These are phyloP conservation scores for Mucor sp. DNA, from an alignment of 371 early-diverging fungal genomes.

Conservation along the genomic window DNA sequence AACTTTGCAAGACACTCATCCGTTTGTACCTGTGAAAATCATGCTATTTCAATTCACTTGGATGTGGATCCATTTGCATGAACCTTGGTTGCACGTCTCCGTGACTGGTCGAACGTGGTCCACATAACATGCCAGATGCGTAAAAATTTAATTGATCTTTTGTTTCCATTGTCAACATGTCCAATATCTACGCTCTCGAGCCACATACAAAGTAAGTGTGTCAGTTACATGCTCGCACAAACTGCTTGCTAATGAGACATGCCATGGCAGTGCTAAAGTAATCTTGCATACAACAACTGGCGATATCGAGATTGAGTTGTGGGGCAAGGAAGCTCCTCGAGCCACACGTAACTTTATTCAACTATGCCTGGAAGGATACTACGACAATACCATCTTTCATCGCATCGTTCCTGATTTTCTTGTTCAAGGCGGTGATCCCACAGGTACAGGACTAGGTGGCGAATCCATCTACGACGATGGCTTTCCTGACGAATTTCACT, in stretches of 20 bases:
- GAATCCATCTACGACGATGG: constrained; percentile 83
- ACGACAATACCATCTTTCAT: constrained; percentile 88
- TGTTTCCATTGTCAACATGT: constrained; percentile 43
- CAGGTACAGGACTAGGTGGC: constrained; percentile 84
- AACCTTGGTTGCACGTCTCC: not conserved
- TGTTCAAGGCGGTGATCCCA: constrained; percentile 98
- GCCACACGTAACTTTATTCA: constrained; percentile 94
- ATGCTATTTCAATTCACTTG: not conserved
- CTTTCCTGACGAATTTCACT: constrained; percentile 93
- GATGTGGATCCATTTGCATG: not conserved
- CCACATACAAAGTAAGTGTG: constrained; percentile 66
- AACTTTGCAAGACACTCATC: not conserved
- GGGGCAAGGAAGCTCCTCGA: constrained; percentile 91
- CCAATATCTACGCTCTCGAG: constrained; percentile 73
- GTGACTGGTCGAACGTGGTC: not conserved
- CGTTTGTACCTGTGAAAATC: not conserved
- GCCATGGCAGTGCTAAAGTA: constrained; percentile 78
- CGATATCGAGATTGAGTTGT: constrained; percentile 91
- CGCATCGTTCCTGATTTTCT: constrained; percentile 87
- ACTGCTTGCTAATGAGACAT: not conserved
- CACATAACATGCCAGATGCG: not conserved
- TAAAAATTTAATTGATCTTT: not conserved
- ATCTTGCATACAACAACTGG: constrained; percentile 85
- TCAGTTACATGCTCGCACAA: not conserved
- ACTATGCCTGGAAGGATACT: constrained; percentile 82